Conservation (phyloP, 768 basidiomycete species). For the Mycena venus region DNA sequence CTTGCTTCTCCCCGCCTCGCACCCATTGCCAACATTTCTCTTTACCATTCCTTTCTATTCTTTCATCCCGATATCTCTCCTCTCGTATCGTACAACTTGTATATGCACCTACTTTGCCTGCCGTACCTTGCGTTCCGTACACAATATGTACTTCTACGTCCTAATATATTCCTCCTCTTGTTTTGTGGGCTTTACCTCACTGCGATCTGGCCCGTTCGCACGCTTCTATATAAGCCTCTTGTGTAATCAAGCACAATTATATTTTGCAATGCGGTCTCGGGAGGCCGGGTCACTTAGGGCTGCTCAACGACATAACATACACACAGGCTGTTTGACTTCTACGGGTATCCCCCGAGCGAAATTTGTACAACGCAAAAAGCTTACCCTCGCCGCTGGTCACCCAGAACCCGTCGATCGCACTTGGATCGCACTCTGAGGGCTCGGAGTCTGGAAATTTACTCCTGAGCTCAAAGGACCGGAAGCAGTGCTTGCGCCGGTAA, state of each 20-base stretch:
- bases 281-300: neutral
- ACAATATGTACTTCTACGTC: too few species aligned
- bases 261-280: slow-evolving; percentile 8
- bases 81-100: slow-evolving; percentile 1
- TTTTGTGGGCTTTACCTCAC: neutral
- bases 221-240: slow-evolving; percentile 2
- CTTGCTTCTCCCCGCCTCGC: slow-evolving; percentile 3
- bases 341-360: neutral
- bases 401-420: slow-evolving; percentile 5
- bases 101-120: neutral
- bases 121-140: neutral
- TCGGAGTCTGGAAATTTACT: slow-evolving; percentile 10
- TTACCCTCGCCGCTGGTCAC: neutral
- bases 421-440: slow-evolving; percentile 10
- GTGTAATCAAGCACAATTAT: slow-evolving; percentile 9
- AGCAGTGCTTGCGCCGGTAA: neutral
- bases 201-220: slow-evolving; percentile 1
- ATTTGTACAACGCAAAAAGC: neutral
- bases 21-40: slow-evolving; percentile 2
- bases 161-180: neutral
- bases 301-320: neutral
- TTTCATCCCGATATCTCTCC: too few species aligned
- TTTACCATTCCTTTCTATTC: slow-evolving; percentile 9
- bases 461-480: slow-evolving; percentile 1
- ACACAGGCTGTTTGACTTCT: slow-evolving; percentile 1